phyloP scores from a whole-genome alignment of 306 rosid genomes.

The Gleditsia sinensis region DNA sequence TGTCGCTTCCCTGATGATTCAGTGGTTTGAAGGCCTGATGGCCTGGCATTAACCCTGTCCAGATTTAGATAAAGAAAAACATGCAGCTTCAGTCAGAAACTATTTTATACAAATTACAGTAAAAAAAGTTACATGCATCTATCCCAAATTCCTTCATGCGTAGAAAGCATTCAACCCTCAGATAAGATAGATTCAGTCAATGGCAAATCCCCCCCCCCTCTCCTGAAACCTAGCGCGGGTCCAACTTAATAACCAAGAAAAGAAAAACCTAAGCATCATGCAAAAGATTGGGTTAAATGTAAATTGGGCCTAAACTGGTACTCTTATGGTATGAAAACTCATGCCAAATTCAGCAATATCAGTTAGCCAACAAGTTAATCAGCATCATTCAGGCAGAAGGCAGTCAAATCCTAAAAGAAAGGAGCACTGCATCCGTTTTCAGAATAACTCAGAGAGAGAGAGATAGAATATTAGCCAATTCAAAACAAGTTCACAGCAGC shows the following conservation, averaged over 20 bases:
- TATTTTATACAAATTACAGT: background rate
- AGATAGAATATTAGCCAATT: background rate
- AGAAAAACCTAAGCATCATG: conserved; percentile 4
- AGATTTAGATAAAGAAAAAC: conserved; percentile 14
- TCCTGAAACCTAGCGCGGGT: background rate
- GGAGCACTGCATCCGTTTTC: background rate
- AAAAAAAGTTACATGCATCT: conserved; percentile 11
- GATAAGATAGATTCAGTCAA: background rate
- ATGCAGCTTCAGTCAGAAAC: conserved; percentile 19
- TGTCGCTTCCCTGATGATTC: conserved; percentile 47
- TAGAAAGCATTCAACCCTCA: background rate
- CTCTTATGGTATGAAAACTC: background rate
- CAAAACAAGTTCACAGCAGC: conserved; percentile 11
- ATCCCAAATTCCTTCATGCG: background rate
- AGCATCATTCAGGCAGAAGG: background rate
- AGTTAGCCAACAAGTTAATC: background rate
- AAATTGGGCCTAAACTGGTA: background rate
- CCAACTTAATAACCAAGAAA: background rate
- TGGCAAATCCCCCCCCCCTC: no score
- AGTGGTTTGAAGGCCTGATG: conserved; percentile 53
- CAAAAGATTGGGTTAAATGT: background rate
- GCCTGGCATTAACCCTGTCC: conserved; percentile 65
- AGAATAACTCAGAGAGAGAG: background rate
- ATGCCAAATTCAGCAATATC: background rate
- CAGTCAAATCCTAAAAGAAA: background rate